phyloP scores from a whole-genome alignment of 108 stramenopile genomes.

The Aureococcus anophagefferens region DNA sequence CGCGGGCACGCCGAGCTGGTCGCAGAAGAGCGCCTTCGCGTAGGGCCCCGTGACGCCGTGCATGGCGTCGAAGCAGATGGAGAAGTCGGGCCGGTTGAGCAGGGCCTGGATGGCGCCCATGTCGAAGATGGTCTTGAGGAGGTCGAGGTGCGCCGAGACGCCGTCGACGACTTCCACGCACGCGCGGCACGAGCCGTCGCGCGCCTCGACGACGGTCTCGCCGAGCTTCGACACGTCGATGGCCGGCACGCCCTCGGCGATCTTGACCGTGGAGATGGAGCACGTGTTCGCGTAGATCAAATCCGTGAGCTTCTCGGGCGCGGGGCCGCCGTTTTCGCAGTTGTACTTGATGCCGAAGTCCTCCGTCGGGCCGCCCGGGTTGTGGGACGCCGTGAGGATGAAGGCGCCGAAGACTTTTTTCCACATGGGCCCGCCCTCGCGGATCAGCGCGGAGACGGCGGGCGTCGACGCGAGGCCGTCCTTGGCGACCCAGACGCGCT shows the following conservation, averaged over 20 bases:
- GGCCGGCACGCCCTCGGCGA: slow-evolving; percentile 76
- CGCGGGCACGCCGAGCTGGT: slow-evolving; percentile 77
- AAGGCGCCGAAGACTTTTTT: slow-evolving; percentile 93
- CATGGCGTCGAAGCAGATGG: slow-evolving; percentile 96
- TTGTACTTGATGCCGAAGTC: slow-evolving; percentile 99
- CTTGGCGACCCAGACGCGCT: slow-evolving; percentile 89
- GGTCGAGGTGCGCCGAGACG: slow-evolving; percentile 56
- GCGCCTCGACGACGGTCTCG: slow-evolving; percentile 48
- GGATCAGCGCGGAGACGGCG: slow-evolving; percentile 90
- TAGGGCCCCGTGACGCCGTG: slow-evolving; percentile 96
- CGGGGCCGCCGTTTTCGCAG: slow-evolving; percentile 95
- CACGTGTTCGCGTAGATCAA: slow-evolving; percentile 78
- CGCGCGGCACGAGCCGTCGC: slow-evolving; percentile 67
- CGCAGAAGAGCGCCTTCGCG: slow-evolving; percentile 82
- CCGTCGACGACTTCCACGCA: slow-evolving; percentile 76
- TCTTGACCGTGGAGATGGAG: slow-evolving; percentile 76
- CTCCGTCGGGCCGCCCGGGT: slow-evolving; percentile 97
- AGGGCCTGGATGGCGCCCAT: slow-evolving; percentile 83
- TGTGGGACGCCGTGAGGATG: slow-evolving; percentile 99
- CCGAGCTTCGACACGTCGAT: slow-evolving; percentile 73
- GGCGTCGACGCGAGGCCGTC: slow-evolving; percentile 96
- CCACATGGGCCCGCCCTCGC: slow-evolving; percentile 85
- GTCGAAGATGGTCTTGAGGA: slow-evolving; percentile 93
- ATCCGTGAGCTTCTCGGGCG: slow-evolving; percentile 82
- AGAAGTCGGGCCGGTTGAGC: slow-evolving; percentile 82